Evolutionary conservation across 1,139 yeast species (phyloP).

Genomic region (Debaryomyces coudertii): DNA sequence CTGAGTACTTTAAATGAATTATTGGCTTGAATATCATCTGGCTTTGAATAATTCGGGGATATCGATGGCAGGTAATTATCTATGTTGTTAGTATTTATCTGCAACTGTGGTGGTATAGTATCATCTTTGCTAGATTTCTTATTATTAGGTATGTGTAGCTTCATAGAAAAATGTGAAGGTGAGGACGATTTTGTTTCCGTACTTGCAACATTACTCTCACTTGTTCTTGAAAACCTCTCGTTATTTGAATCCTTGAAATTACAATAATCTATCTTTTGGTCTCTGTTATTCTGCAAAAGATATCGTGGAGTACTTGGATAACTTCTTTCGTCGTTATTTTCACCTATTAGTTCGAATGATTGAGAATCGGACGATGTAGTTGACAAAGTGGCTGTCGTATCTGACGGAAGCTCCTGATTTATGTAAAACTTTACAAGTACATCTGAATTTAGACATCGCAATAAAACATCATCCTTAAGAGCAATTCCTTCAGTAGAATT

Average conservation of each 20-base stretch:
- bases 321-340: slow-evolving; percentile 40
- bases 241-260: slow-evolving; percentile 56
- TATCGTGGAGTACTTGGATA: slow-evolving; percentile 68
- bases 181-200: slow-evolving; percentile 1
- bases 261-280: slow-evolving; percentile 57
- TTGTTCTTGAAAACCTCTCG: slow-evolving; percentile 23
- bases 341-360: slow-evolving; percentile 49
- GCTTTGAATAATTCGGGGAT: slow-evolving; percentile 11
- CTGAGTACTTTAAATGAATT: slow-evolving; percentile 68
- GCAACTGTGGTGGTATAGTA: slow-evolving; percentile 28
- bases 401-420: slow-evolving; percentile 42
- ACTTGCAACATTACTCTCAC: slow-evolving; percentile 8
- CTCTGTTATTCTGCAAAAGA: slow-evolving; percentile 41
- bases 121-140: slow-evolving; percentile 17
- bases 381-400: slow-evolving; percentile 38
- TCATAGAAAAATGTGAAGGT: slow-evolving; percentile 23
- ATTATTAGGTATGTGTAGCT: slow-evolving; percentile 25
- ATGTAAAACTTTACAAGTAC: slow-evolving; percentile 48
- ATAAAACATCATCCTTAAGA: slow-evolving; percentile 51
- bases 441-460: slow-evolving; percentile 33
- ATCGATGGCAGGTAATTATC: slow-evolving; percentile 14
- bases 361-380: slow-evolving; percentile 53
- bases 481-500: slow-evolving; percentile 65
- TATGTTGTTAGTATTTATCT: slow-evolving; percentile 30
- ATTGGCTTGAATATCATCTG: not conserved